phyloP scores from a whole-genome alignment of 192 early-diverging fungal species.

The Mortierella alpina region DNA sequence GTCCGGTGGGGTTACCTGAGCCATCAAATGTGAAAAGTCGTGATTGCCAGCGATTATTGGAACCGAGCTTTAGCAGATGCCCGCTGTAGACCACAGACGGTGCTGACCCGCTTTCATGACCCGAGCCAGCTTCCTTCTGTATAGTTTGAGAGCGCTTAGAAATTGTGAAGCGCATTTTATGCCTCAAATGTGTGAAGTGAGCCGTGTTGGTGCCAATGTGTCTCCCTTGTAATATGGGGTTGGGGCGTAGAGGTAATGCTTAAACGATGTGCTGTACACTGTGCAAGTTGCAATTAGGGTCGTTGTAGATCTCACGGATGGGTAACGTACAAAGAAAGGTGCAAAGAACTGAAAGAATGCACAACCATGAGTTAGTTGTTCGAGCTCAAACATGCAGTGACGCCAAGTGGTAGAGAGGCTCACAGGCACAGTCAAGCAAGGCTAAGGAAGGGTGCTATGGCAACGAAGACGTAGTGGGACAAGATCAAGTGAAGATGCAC shows the following conservation, averaged over 20 bases:
- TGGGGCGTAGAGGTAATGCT: no score
- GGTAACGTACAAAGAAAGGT: no score
- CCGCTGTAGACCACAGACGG: conserved; percentile 35
- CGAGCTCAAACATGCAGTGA: no score
- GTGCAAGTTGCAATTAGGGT: no score
- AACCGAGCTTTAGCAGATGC: conserved; percentile 27
- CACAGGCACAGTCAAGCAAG: neutral
- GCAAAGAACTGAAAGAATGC: no score
- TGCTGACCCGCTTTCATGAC: conserved; percentile 3
- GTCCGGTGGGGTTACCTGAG: conserved; percentile 13
- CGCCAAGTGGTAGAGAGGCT: neutral
- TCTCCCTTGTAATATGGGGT: no score
- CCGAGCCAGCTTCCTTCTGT: neutral
- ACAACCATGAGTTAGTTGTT: no score
- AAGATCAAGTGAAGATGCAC: neutral
- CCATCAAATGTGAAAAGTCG: conserved; percentile 44
- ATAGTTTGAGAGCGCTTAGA: neutral
- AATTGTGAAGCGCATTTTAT: neutral
- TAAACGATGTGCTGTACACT: no score
- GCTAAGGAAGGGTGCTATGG: neutral
- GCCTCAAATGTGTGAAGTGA: neutral
- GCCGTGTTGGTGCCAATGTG: no score
- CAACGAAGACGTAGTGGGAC: neutral
- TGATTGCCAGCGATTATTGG: conserved; percentile 39
- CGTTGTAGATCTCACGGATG: no score